Conservation (phyloP, 2,329 filamentous ascomycete genomes). For the Fusarium pilosicola region DNA sequence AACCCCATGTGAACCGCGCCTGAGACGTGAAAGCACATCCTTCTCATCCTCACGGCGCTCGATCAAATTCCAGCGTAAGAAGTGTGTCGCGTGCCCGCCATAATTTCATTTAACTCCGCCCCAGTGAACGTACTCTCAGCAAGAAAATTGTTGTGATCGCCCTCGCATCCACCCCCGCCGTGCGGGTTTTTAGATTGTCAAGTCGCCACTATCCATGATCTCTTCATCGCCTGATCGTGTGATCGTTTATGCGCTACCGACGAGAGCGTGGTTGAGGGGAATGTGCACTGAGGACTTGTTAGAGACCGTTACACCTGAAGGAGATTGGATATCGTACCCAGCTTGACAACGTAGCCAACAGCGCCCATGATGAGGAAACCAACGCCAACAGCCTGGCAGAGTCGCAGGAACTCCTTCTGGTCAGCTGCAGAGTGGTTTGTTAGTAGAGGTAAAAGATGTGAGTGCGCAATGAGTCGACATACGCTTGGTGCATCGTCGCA, state of each 20-base stretch:
- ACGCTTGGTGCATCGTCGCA: slow-evolving; percentile 72
- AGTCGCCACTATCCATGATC: slow-evolving; percentile 32
- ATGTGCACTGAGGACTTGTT: slow-evolving; percentile 67
- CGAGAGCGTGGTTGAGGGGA: slow-evolving; percentile 75
- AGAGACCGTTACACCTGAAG: neutral
- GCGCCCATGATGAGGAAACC: slow-evolving; percentile 77
- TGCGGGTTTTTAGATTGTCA: slow-evolving; percentile 26
- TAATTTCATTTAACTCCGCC: slow-evolving; percentile 43
- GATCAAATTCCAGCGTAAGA: slow-evolving; percentile 37
- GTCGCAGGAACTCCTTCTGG: slow-evolving; percentile 56
- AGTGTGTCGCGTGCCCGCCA: slow-evolving; percentile 40
- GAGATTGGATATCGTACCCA: slow-evolving; percentile 60
- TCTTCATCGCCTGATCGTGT: slow-evolving; percentile 44
- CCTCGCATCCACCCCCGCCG: slow-evolving; percentile 15
- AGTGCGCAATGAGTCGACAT: slow-evolving; percentile 42
- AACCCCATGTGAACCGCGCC: slow-evolving; percentile 6
- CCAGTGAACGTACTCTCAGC: slow-evolving; percentile 40
- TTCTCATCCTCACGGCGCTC: slow-evolving; percentile 25
- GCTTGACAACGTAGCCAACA: slow-evolving; percentile 76
- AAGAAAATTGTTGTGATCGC: slow-evolving; percentile 38
- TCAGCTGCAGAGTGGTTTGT: slow-evolving; percentile 47
- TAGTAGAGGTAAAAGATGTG: neutral
- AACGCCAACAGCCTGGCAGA: slow-evolving; percentile 70
- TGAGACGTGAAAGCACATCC: slow-evolving; percentile 22
- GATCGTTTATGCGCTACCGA: slow-evolving; percentile 67